Percentiles rank a stretch among this genome's conserved stretches.
phyloP scores from a whole-genome alignment of 306 rosid species.

The Crotalaria pallida region DNA sequence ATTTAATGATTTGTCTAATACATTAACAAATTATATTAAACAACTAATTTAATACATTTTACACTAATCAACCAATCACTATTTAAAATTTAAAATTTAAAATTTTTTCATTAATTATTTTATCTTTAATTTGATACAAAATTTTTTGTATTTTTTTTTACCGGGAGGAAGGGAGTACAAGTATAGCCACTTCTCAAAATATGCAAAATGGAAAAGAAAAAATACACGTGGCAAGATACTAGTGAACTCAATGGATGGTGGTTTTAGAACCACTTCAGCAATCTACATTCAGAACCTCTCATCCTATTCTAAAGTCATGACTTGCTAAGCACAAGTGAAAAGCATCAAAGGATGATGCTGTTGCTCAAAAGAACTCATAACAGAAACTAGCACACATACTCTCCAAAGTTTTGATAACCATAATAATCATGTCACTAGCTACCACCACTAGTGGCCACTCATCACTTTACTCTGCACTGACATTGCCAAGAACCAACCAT shows the following conservation, averaged over 20 bases:
- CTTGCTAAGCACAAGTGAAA: neutral
- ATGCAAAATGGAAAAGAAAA: neutral
- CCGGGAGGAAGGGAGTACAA: too few relatives aligned
- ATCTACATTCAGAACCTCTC: slow-evolving; percentile 30
- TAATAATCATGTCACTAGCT: slow-evolving; percentile 58
- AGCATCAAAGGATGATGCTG: neutral
- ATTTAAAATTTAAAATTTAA: too few relatives aligned
- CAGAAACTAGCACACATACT: neutral
- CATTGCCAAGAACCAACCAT: slow-evolving; percentile 42
- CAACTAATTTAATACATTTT: too few relatives aligned
- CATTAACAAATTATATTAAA: too few relatives aligned
- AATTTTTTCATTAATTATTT: too few relatives aligned
- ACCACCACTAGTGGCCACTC: slow-evolving; percentile 45
- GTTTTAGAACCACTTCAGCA: slow-evolving; percentile 31
- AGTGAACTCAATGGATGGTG: slow-evolving; percentile 27
- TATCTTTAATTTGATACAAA: too few relatives aligned
- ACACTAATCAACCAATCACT: too few relatives aligned
- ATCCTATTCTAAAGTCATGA: neutral
- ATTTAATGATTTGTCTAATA: too few relatives aligned
- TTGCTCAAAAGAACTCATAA: neutral
- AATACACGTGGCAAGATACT: slow-evolving; percentile 36
- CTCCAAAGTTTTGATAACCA: neutral
- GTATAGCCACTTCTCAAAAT: neutral
- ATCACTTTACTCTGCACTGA: slow-evolving; percentile 49
- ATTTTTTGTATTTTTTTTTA: too few relatives aligned